A percentile compares a stretch with the other conserved stretches of the same genome.
These are phyloP conservation scores for Alternaria infectoria DNA, from an alignment of 2,329 filamentous ascomycete species.

Conservation along the genomic window DNA sequence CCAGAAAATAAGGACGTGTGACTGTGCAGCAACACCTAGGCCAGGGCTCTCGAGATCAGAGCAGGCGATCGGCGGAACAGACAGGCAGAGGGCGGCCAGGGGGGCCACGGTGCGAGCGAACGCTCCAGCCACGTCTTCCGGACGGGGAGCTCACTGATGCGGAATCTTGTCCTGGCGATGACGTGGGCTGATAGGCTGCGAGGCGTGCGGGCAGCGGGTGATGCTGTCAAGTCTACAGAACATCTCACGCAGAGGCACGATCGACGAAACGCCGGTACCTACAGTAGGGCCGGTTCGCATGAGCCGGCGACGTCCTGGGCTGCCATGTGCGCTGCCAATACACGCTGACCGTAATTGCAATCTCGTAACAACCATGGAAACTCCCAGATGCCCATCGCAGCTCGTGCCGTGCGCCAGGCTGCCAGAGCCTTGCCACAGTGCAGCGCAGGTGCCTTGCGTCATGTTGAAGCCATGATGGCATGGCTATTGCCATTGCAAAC, in stretches of 20 bases:
- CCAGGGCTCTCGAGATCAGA: slow-evolving; percentile 8
- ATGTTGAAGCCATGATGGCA: background rate
- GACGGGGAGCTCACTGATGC: slow-evolving; percentile 1
- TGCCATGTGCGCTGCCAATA: background rate
- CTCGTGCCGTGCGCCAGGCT: background rate
- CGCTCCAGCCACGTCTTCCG: slow-evolving; percentile 2
- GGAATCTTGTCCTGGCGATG: slow-evolving; percentile 2
- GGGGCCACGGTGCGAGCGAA: background rate
- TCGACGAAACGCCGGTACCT: slow-evolving; percentile 12
- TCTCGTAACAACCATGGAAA: background rate
- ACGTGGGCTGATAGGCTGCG: slow-evolving; percentile 5
- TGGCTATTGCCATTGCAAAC: background rate
- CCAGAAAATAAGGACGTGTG: slow-evolving; percentile 12
- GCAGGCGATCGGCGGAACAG: slow-evolving; percentile 12
- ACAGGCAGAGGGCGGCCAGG: background rate
- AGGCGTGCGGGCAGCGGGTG: slow-evolving; percentile 2
- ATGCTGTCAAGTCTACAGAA: slow-evolving; percentile 11
- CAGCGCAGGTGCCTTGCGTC: background rate
- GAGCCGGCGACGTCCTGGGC: background rate
- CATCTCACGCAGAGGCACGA: slow-evolving; percentile 9
- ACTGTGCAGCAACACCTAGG: slow-evolving; percentile 7
- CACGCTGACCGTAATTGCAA: background rate
- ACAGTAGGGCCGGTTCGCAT: slow-evolving; percentile 17
- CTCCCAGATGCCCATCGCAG: background rate
- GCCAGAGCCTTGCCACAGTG: background rate